These are phyloP conservation scores for Caryocar brasiliense DNA, from an alignment of 441 rosid species.

Conservation along the genomic window DNA sequence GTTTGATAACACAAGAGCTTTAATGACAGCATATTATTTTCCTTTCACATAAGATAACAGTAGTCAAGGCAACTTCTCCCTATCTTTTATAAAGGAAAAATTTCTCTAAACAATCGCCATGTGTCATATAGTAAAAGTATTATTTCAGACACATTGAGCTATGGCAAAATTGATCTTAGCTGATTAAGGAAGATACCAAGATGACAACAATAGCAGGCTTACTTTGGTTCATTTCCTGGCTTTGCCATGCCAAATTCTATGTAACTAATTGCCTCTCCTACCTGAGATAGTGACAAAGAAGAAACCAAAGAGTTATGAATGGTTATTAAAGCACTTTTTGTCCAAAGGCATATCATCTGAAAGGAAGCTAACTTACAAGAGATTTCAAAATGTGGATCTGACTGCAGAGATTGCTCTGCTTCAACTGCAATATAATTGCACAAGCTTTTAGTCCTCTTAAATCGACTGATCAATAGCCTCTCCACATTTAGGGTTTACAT, in stretches of 20 bases:
- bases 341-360: neutral
- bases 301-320: neutral
- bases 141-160: neutral
- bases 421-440: constrained; percentile 51
- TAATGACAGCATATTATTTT: too few relatives aligned
- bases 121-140: too few relatives aligned
- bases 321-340: neutral
- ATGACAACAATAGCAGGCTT: constrained; percentile 8
- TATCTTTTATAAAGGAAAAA: too few relatives aligned
- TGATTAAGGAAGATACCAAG: neutral
- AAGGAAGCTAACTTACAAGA: constrained; percentile 49
- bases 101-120: too few relatives aligned
- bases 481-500: constrained; percentile 6
- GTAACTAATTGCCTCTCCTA: constrained; percentile 48
- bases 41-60: too few relatives aligned
- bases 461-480: neutral
- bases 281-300: constrained; percentile 30
- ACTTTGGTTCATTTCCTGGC: constrained; percentile 50
- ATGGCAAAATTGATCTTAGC: neutral
- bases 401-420: constrained; percentile 48
- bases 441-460: constrained; percentile 7
- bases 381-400: constrained; percentile 28
- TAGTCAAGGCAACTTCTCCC: too few relatives aligned
- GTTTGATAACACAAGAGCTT: too few relatives aligned
- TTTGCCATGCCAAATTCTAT: constrained; percentile 30